These are phyloP conservation scores for Solanum chilense DNA, from an alignment of 257 asterid species.

Conservation along the genomic window DNA sequence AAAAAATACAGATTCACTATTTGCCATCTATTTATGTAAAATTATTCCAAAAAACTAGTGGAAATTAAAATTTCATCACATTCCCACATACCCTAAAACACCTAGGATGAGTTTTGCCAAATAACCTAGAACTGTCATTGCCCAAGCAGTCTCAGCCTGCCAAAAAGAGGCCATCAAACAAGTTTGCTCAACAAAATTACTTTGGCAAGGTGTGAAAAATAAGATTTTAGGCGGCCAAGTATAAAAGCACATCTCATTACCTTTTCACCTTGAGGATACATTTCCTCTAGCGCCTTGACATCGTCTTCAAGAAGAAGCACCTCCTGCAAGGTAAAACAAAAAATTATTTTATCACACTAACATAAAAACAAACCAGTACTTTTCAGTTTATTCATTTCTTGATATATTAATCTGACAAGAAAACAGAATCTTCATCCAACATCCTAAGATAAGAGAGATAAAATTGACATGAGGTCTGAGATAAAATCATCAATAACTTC, in stretches of 20 bases:
- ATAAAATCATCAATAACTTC: not conserved
- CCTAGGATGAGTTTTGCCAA: constrained; percentile 85
- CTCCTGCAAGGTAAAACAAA: constrained; percentile 44
- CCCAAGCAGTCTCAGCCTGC: constrained; percentile 98
- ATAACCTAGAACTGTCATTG: constrained; percentile 94
- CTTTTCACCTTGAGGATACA: constrained; percentile 99
- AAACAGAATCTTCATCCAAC: not conserved
- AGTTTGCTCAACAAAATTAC: not conserved
- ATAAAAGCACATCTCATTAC: constrained; percentile 22
- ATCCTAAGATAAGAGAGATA: not conserved
- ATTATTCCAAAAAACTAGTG: not conserved
- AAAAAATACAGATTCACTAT: not conserved
- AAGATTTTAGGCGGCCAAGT: not conserved
- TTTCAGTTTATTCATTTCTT: not conserved
- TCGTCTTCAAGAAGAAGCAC: constrained; percentile 91
- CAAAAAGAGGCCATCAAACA: not conserved
- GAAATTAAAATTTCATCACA: not conserved
- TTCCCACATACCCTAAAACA: constrained; percentile 53
- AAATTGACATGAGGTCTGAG: not conserved
- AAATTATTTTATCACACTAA: not conserved
- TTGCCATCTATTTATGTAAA: not conserved
- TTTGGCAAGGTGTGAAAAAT: not conserved
- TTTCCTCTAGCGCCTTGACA: constrained; percentile 87
- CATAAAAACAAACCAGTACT: not conserved
- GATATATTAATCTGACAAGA: not conserved